Percentiles rank a stretch among this genome's conserved stretches.
Evolutionary conservation across 192 early-diverging fungal species (phyloP).

Genomic region (Coemansia javaensis): DNA sequence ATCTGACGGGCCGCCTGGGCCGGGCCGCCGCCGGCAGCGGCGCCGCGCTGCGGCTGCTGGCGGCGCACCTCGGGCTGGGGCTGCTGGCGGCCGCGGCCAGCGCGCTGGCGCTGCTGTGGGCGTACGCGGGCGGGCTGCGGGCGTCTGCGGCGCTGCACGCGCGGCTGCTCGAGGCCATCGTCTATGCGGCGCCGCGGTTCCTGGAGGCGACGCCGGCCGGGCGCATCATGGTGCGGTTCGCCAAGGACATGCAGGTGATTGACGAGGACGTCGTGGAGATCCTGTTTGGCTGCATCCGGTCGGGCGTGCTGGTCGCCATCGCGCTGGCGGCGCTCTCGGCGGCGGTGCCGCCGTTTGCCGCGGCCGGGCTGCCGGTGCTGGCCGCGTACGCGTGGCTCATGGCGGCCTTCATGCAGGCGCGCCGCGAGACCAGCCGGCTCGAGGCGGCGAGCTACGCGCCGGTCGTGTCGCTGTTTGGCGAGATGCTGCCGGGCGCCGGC

Average conservation of each 20-base stretch:
- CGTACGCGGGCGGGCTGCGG: conserved; percentile 14
- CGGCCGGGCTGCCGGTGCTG: conserved; percentile 57
- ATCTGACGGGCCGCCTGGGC: conserved; percentile 23
- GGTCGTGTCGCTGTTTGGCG: conserved; percentile 69
- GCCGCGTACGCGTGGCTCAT: conserved; percentile 59
- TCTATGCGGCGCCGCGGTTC: conserved; percentile 72
- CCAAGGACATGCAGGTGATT: conserved; percentile 73
- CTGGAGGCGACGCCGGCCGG: conserved; percentile 81
- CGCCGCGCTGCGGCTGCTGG: conserved; percentile 1
- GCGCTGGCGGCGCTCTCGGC: conserved; percentile 56
- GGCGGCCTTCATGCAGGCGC: conserved; percentile 62
- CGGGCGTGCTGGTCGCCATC: conserved; percentile 49
- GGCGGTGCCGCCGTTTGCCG: conserved; percentile 72
- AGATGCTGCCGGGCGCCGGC: conserved; percentile 64
- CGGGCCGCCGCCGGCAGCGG: conserved; percentile 27
- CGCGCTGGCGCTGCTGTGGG: conserved; percentile 10
- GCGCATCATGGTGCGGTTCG: conserved; percentile 74
- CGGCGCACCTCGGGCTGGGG: conserved; percentile 12
- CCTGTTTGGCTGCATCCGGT: conserved; percentile 50
- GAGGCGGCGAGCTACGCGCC: conserved; percentile 66
- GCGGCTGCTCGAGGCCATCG: conserved; percentile 54
- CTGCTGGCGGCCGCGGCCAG: conserved; percentile 8
- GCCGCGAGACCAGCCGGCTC: conserved; percentile 78
- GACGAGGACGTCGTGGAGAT: conserved; percentile 64
- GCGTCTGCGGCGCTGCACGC: conserved; percentile 55